Evolutionary conservation across 345 rosid genomes (phyloP).

Genomic region (Eucalyptus regnans): DNA sequence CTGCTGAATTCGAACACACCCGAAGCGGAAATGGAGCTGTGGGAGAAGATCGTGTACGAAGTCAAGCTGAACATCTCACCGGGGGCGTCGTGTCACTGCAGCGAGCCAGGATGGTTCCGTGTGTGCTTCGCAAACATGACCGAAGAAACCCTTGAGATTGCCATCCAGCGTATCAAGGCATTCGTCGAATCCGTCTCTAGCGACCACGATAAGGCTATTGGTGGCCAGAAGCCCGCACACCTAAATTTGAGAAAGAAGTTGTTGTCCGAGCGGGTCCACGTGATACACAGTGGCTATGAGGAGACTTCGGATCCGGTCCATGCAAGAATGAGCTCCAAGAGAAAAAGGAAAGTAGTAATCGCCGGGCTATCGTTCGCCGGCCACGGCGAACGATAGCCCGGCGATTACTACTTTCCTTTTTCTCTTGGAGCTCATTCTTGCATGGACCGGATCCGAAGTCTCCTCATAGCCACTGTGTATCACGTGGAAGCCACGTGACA

Average conservation of each 20-base stretch:
- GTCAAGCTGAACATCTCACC: slow-evolving; percentile 80
- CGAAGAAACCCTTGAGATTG: slow-evolving; percentile 31
- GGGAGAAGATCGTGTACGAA: slow-evolving; percentile 54
- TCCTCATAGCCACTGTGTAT: not conserved
- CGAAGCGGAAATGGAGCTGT: slow-evolving; percentile 57
- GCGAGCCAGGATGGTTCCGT: slow-evolving; percentile 88
- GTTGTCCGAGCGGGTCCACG: not conserved
- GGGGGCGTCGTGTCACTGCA: slow-evolving; percentile 77
- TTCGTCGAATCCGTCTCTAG: slow-evolving; percentile 10
- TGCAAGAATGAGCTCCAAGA: too few species aligned
- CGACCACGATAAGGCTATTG: not conserved
- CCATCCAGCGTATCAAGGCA: slow-evolving; percentile 36
- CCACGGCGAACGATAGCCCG: not conserved
- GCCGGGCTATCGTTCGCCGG: not conserved
- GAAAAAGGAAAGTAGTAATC: too few species aligned
- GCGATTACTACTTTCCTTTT: not conserved
- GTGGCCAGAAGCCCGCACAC: not conserved
- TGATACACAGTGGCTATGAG: too few species aligned
- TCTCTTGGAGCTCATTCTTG: not conserved
- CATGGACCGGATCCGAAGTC: not conserved
- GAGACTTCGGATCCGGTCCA: too few species aligned
- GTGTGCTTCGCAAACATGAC: slow-evolving; percentile 75
- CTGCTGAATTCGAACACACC: slow-evolving; percentile 42
- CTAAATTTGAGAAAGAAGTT: not conserved
- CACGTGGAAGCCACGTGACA: not conserved